These are phyloP conservation scores for Fraxinus nigra DNA, from an alignment of 305 asterid species.

Conservation along the genomic window DNA sequence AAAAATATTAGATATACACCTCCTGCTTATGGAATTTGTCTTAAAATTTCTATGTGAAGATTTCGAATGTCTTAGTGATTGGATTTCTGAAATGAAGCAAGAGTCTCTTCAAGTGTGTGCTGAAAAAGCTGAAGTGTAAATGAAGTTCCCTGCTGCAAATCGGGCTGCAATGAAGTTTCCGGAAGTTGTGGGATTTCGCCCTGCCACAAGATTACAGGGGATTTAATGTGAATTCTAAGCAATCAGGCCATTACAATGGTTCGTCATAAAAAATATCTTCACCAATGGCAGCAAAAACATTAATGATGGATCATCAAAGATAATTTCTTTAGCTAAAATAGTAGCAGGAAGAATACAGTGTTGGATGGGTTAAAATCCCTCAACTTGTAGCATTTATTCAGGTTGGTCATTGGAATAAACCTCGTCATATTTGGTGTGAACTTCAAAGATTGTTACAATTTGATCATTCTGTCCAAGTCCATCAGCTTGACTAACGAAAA, in stretches of 20 bases:
- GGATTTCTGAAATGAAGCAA: slow-evolving; percentile 77
- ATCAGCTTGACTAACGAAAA: not conserved
- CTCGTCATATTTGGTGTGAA: not conserved
- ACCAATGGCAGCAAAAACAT: slow-evolving; percentile 1
- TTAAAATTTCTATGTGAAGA: slow-evolving; percentile 78
- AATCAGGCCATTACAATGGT: slow-evolving; percentile 10
- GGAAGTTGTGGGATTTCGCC: slow-evolving; percentile 53
- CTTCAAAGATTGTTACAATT: not conserved
- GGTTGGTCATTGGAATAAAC: not conserved
- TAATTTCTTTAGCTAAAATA: slow-evolving; percentile 1
- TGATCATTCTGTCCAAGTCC: not conserved
- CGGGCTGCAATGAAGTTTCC: slow-evolving; percentile 43
- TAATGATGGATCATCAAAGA: slow-evolving; percentile 11
- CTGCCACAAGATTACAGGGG: slow-evolving; percentile 37
- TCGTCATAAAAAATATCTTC: not conserved
- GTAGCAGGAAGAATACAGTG: slow-evolving; percentile 14
- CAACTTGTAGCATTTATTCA: not conserved
- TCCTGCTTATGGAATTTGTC: slow-evolving; percentile 91
- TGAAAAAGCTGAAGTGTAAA: slow-evolving; percentile 92
- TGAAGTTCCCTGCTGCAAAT: slow-evolving; percentile 73
- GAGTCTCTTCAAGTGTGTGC: slow-evolving; percentile 85
- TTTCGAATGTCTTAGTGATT: slow-evolving; percentile 87
- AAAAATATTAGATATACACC: slow-evolving; percentile 39
- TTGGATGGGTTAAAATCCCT: not conserved
- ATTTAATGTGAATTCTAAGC: slow-evolving; percentile 7